Conservation (phyloP, 345 rosid species). For the Theobroma cacao region DNA sequence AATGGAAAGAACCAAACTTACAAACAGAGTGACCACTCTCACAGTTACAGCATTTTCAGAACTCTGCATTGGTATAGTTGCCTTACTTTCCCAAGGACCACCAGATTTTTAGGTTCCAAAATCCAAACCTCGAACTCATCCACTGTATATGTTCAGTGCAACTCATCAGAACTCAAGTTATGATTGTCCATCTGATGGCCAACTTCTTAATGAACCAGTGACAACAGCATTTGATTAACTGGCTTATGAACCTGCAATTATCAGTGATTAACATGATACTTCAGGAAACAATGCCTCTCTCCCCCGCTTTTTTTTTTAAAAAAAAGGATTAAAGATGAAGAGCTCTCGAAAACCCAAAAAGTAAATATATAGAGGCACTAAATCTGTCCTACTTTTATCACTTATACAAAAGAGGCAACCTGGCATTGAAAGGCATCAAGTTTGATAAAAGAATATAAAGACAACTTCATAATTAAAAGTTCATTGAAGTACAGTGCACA, state of each 20-base stretch:
- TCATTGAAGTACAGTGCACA: not conserved
- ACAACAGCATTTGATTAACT: constrained; percentile 82
- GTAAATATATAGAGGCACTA: not conserved
- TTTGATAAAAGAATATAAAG: constrained; percentile 3
- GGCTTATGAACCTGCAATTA: constrained; percentile 75
- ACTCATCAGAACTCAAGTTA: constrained; percentile 70
- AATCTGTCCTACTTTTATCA: not conserved
- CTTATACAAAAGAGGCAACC: too few species aligned
- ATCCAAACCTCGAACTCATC: constrained; percentile 94
- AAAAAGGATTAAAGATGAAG: too few species aligned
- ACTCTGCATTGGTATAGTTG: constrained; percentile 93
- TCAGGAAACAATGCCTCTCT: constrained; percentile 1
- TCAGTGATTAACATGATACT: constrained; percentile 12
- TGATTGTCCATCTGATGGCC: constrained; percentile 89
- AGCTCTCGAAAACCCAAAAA: not conserved
- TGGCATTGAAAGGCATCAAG: not conserved
- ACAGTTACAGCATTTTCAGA: constrained; percentile 93
- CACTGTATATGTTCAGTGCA: constrained; percentile 66
- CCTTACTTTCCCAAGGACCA: constrained; percentile 91
- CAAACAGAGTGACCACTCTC: constrained; percentile 82
- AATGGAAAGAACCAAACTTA: constrained; percentile 45
- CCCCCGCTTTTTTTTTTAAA: too few species aligned
- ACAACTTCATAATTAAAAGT: constrained; percentile 6
- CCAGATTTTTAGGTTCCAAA: constrained; percentile 82
- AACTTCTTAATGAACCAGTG: constrained; percentile 89